Base-by-base conservation (phyloP, 2,329 filamentous ascomycete species). In the Sporothrix schenckii region DNA sequence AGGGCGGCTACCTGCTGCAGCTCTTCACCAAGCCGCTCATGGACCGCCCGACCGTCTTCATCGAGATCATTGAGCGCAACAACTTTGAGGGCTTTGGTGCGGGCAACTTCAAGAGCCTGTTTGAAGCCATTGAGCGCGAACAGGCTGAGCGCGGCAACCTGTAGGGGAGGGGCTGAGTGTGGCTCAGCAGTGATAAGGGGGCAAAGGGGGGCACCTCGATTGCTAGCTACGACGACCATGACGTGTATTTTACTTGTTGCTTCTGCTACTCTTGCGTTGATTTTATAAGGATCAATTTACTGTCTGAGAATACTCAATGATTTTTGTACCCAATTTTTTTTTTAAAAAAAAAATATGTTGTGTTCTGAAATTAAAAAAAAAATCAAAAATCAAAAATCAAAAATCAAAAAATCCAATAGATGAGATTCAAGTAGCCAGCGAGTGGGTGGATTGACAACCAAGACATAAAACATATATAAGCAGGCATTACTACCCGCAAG, bases 71-170 rank as follows among this genome's bases (percentile, higher is more conserved):
- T 76, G 93, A 97, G 84, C 84, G 94, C 70, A 90, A 96, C 76
- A 89, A 93, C 74, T 97, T 97, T 79, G 89, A 91, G 44, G 94
- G 94, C 0, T 97, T 97, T 76, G 94, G 94, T 4, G 94, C 94
- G 0, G 94, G 94, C 0, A 98, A 97, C 80, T 97, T 97, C 83
- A 97, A 93, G 87, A 93, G 91, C 72, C 77, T 97, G 76, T 97
- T 97, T 77, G 94, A 97, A 84, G 94, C 94, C 2, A 96, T 97
- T 79, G 94, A 97, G 85, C 84, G 94, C 66, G 94, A 97, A 80
- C 94, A 97, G 84, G 93, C 89, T 60, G 84, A 91, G 79, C 85
- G 94, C 70, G 94, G 94, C 1, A 97, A 97, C 78, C 79, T 97
- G 80, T 92, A 68, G 27, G 21, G 60, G 13, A 10, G 2, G n/a